These are phyloP conservation scores for Gonium pectorale DNA, from an alignment of 139 green algal species.

Conservation along the genomic window DNA sequence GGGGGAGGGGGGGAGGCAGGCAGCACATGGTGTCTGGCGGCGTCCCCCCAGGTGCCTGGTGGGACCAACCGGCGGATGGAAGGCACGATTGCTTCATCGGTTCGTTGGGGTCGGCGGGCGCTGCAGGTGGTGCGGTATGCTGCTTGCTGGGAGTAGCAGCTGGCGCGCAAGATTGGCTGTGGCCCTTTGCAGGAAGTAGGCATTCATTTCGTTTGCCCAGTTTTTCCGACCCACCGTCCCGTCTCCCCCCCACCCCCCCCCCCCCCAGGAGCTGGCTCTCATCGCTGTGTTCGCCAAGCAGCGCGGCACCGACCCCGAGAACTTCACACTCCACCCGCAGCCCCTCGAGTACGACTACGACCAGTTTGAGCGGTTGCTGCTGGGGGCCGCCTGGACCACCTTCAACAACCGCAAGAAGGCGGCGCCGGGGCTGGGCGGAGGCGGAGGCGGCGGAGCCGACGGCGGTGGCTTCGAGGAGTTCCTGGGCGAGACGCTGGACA, in stretches of 20 bases:
- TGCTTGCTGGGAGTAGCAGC: too few relatives aligned
- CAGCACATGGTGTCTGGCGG: too few relatives aligned
- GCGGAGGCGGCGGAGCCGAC: not conserved
- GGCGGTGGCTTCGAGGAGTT: constrained; percentile 54
- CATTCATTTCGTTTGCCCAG: too few relatives aligned
- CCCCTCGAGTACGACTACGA: constrained; percentile 75
- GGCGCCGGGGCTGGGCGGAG: not conserved
- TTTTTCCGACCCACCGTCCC: too few relatives aligned
- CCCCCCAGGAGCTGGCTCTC: constrained; percentile 62
- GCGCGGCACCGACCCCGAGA: constrained; percentile 47
- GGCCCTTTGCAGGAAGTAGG: too few relatives aligned
- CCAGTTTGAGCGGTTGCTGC: constrained; percentile 82
- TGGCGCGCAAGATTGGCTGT: too few relatives aligned
- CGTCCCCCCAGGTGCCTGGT: too few relatives aligned
- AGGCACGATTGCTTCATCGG: too few relatives aligned
- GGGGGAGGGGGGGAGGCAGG: too few relatives aligned
- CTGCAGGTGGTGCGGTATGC: too few relatives aligned
- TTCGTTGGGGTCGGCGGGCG: too few relatives aligned
- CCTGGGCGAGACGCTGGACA: constrained; percentile 80
- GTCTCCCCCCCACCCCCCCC: not conserved
- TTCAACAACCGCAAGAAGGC: constrained; percentile 64
- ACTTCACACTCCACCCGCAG: constrained; percentile 62
- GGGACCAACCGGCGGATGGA: too few relatives aligned
- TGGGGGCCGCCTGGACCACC: constrained; percentile 70
- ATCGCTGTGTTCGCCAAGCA: constrained; percentile 82